Base-by-base conservation (phyloP, 2,329 filamentous ascomycete genomes). In the Claviceps sp. region DNA sequence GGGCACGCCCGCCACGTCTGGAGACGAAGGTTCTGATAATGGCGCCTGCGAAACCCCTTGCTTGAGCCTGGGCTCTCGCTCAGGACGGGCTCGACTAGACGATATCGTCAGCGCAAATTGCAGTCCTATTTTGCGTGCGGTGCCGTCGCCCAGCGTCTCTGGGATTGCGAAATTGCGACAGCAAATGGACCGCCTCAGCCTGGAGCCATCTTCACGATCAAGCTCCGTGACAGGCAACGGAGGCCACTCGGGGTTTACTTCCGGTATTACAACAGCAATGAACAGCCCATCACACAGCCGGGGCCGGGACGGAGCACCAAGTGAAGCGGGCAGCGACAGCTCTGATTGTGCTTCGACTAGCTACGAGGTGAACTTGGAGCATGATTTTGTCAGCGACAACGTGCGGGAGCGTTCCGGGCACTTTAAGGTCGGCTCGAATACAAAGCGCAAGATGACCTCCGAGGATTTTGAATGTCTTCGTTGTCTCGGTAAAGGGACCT, bases 401-500 rank as follows among this genome's bases (percentile, higher is more conserved):
- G 70, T 79, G 40, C 68, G 70, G 22, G 71, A 73, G 50, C 70
- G 69, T 49, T 64, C 68, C 40, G 65, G 65, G 51, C 70, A 70
- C 58, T 63, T 70, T 45, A 80, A 81, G 59, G 77, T 78, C 26
- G 75, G 76, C 16, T 67, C 80, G 52, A 68, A 77, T 59, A 63
- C 74, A 61, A 65, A 74, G 55, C 81, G 87, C 57, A 97, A 98
- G 73, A 96, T 97, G 85, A 85, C 84, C 8, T 84, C 89, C 2
- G 81, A 84, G 11, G 93, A 98, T 65, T 98, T 98, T 65, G 85
- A 95, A 62, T 82, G 87, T 11, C 72, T 98, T 49, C 87, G 88
- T 48, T 97, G 91, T 67, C 82, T 98, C 22, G 94, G 94, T 52
- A 97, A 97, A 65, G 93, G 93, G 48, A 89, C 93, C 14, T 98